Conservation (phyloP, 768 basidiomycete genomes). For the Hygrophorus russula region DNA sequence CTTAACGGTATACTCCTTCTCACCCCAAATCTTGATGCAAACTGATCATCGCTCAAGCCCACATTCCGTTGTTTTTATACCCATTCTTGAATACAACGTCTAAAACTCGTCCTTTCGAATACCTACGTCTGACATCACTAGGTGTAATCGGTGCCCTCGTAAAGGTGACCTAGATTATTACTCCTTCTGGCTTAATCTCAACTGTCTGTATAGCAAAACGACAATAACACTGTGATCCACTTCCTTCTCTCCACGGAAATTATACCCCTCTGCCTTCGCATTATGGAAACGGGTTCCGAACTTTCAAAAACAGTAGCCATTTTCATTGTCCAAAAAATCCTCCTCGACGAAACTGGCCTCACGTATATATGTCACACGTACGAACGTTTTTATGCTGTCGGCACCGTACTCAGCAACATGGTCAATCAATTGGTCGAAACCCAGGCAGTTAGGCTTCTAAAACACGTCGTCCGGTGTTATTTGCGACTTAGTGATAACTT, state of each 20-base stretch:
- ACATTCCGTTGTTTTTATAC: constrained; percentile 97
- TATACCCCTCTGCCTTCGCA: constrained; percentile 96
- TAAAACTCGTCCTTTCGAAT: constrained; percentile 99
- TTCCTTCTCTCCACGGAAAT: constrained; percentile 99
- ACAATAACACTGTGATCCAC: constrained; percentile 98
- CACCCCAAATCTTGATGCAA: constrained; percentile 17
- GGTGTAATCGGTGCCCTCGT: constrained; percentile 98
- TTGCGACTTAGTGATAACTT: constrained; percentile 92
- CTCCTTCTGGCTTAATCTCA: not conserved
- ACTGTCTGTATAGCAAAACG: constrained; percentile 72
- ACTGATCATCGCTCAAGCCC: constrained; percentile 46
- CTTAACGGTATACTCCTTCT: constrained; percentile 59
- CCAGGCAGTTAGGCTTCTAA: constrained; percentile 90
- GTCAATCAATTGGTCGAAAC: constrained; percentile 96
- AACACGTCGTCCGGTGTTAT: constrained; percentile 98
- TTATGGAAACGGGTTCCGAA: constrained; percentile 99
- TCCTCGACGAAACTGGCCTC: constrained; percentile 93
- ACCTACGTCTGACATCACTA: constrained; percentile 96
- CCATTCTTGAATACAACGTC: constrained; percentile 98
- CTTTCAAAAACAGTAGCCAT: constrained; percentile 98
- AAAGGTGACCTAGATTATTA: constrained; percentile 46
- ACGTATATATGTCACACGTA: constrained; percentile 99
- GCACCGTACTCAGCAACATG: constrained; percentile 98
- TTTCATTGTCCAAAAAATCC: constrained; percentile 97
- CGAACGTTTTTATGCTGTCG: constrained; percentile 97